Conservation (phyloP, 2,329 filamentous ascomycete genomes). For the Diaporthe aspalathi region DNA sequence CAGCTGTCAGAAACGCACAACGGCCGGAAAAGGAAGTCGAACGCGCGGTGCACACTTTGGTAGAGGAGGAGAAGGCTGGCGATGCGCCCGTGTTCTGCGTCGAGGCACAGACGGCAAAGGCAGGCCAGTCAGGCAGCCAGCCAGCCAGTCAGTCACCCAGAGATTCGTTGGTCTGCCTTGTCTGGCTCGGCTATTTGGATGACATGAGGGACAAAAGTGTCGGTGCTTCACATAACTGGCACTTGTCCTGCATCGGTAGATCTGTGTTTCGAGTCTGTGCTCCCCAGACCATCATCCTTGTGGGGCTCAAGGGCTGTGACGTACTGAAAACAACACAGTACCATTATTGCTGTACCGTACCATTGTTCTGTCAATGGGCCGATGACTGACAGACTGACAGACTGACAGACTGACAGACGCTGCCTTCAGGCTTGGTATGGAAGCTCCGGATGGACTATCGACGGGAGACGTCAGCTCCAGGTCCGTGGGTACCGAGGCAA, state of each 20-base stretch:
- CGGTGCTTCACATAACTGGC: constrained; percentile 28
- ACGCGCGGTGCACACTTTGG: neutral
- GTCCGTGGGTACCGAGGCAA: constrained; percentile 20
- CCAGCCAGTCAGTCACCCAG: too few relatives aligned
- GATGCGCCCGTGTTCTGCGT: neutral
- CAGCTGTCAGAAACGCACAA: constrained; percentile 1
- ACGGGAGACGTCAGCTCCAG: constrained; percentile 18
- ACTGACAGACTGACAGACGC: neutral
- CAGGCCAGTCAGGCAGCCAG: too few relatives aligned
- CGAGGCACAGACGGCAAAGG: neutral
- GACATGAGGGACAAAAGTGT: neutral
- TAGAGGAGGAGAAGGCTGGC: too few relatives aligned
- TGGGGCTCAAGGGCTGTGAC: constrained; percentile 14
- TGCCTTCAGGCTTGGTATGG: constrained; percentile 9
- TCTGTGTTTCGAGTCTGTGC: constrained; percentile 31
- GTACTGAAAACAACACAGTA: neutral
- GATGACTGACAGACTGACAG: too few relatives aligned
- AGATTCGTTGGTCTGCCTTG: too few relatives aligned
- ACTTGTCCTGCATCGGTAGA: constrained; percentile 25
- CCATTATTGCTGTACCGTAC: neutral
- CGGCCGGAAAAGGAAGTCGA: neutral
- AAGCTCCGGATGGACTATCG: constrained; percentile 20
- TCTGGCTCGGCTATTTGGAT: neutral
- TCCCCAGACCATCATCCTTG: constrained; percentile 11
- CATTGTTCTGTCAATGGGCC: neutral